Conservation (phyloP, 768 basidiomycete genomes). For the Psilocybe sp. region DNA sequence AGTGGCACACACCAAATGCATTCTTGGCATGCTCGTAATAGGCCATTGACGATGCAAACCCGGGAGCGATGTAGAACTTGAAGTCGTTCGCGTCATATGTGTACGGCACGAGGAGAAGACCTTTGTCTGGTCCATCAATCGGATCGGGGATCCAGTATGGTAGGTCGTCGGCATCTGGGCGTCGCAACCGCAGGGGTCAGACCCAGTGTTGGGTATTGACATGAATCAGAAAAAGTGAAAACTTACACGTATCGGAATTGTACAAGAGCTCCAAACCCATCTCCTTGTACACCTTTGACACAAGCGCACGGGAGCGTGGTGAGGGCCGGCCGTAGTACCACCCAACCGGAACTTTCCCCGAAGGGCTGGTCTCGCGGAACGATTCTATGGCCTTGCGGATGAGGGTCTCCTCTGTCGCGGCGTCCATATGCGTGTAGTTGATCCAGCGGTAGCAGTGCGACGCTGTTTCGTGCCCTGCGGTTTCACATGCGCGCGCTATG, state of each 20-base stretch:
- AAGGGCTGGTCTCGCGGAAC: constrained; percentile 11
- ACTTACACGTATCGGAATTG: constrained; percentile 14
- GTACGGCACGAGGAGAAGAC: constrained; percentile 12
- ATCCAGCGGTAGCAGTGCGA: constrained; percentile 18
- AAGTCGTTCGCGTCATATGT: constrained; percentile 16
- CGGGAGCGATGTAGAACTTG: constrained; percentile 16
- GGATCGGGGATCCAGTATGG: constrained; percentile 16
- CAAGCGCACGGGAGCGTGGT: constrained; percentile 11
- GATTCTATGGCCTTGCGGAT: constrained; percentile 14
- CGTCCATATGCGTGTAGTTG: constrained; percentile 14
- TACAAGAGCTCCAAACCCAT: constrained; percentile 14
- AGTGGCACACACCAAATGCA: constrained; percentile 3
- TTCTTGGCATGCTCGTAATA: constrained; percentile 14
- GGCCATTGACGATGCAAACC: constrained; percentile 16
- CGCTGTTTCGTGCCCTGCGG: constrained; percentile 15
- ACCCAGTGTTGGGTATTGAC: too few relatives aligned
- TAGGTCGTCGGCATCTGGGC: constrained; percentile 13
- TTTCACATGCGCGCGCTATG: constrained; percentile 12
- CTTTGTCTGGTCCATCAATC: constrained; percentile 9
- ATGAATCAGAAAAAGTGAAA: background rate
- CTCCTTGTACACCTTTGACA: constrained; percentile 14
- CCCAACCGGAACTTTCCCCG: constrained; percentile 12
- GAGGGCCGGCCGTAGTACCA: constrained; percentile 17
- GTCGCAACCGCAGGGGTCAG: background rate
- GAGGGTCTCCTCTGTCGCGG: constrained; percentile 9